Percentiles rank a stretch among this genome's conserved stretches.
Evolutionary conservation across 352 stramenopile genomes (phyloP).

Genomic region (Pythium phragmitis): DNA sequence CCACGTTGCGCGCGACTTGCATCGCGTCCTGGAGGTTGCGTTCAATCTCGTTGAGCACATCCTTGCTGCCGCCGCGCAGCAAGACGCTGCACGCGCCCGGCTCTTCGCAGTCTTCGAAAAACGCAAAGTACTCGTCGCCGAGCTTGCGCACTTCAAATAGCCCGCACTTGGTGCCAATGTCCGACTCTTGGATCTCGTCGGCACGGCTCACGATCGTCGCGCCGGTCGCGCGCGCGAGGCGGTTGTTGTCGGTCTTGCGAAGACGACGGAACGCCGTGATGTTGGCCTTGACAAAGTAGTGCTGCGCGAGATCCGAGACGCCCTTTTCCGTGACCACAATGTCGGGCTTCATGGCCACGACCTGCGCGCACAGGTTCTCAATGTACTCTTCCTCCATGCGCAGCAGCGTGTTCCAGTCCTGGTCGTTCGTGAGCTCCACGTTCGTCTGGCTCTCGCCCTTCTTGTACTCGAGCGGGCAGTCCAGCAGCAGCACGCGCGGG

Average conservation of each 20-base stretch:
- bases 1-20: slow-evolving; percentile 99
- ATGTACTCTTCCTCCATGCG: slow-evolving; percentile 99
- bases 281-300: slow-evolving; percentile 99
- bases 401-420: slow-evolving; percentile 98
- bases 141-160: slow-evolving; percentile 97
- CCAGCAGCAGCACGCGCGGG: slow-evolving; percentile 97
- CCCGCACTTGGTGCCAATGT: slow-evolving; percentile 98
- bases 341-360: slow-evolving; percentile 98
- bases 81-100: slow-evolving; percentile 99
- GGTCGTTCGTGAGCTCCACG: slow-evolving; percentile 98
- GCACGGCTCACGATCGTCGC: slow-evolving; percentile 98
- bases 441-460: slow-evolving; percentile 98
- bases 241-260: slow-evolving; percentile 99
- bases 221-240: slow-evolving; percentile 94
- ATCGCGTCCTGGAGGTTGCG: slow-evolving; percentile 99
- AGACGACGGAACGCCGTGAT: slow-evolving; percentile 99
- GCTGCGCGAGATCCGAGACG: slow-evolving; percentile 98
- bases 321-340: slow-evolving; percentile 99
- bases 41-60: slow-evolving; percentile 99
- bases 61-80: slow-evolving; percentile 97
- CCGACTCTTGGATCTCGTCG: slow-evolving; percentile 98
- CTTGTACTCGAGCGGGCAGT: slow-evolving; percentile 99
- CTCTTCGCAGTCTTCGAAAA: slow-evolving; percentile 98
- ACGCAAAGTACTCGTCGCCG: slow-evolving; percentile 97
- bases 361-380: slow-evolving; percentile 98